Conservation (phyloP, 108 stramenopile species). For the Schizochytrium sp. region DNA sequence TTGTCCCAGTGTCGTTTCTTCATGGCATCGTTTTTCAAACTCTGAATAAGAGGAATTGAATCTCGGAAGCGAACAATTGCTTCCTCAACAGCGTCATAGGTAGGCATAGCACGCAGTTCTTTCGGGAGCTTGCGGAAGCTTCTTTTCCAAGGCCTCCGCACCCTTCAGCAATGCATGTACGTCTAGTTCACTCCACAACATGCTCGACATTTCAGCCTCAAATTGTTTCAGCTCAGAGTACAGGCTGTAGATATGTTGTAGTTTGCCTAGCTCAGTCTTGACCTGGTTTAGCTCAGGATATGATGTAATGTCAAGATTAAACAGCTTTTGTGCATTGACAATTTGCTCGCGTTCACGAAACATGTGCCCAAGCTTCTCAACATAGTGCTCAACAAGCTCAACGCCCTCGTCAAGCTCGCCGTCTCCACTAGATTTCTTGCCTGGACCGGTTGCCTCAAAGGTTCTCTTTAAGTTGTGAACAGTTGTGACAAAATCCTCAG, state of each 20-base stretch:
- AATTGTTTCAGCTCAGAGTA: constrained; percentile 77
- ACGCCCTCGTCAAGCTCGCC: constrained; percentile 76
- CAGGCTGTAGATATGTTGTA: constrained; percentile 71
- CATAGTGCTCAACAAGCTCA: constrained; percentile 72
- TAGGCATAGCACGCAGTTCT: constrained; percentile 74
- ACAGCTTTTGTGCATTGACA: constrained; percentile 80
- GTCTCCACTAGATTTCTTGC: constrained; percentile 62
- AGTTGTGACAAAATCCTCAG: constrained; percentile 71
- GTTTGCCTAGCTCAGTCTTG: constrained; percentile 66
- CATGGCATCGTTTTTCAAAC: constrained; percentile 84
- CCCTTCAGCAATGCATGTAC: constrained; percentile 70
- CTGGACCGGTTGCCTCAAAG: constrained; percentile 74
- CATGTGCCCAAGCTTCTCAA: constrained; percentile 58
- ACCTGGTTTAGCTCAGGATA: constrained; percentile 75
- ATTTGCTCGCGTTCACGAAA: constrained; percentile 66
- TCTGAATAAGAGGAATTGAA: constrained; percentile 79
- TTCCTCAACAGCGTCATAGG: constrained; percentile 73
- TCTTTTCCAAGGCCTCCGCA: constrained; percentile 73
- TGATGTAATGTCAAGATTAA: constrained; percentile 74
- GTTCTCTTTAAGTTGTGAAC: constrained; percentile 57
- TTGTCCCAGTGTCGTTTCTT: constrained; percentile 80
- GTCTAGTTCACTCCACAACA: constrained; percentile 79
- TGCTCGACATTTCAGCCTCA: constrained; percentile 67
- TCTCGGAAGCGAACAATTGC: constrained; percentile 78
- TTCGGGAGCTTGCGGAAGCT: constrained; percentile 71